A percentile compares a stretch with the other conserved stretches of the same genome.
Conservation (phyloP, 2,329 filamentous ascomycete species). For the Trichoderma hamatum region DNA sequence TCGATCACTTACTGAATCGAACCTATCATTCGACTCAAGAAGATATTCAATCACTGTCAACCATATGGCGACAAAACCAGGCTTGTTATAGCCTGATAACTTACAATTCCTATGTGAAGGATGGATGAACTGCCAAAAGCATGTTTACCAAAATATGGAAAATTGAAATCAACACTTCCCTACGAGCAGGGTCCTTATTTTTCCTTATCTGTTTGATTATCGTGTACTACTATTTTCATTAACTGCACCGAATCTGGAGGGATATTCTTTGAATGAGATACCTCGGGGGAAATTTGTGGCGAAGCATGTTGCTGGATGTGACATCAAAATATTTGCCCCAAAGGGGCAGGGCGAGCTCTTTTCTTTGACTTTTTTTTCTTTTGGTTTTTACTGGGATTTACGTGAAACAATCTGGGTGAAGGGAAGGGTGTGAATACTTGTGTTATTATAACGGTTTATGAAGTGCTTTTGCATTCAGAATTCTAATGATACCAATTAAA, state of each 20-base stretch:
- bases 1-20: neutral
- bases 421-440: neutral
- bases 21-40: neutral
- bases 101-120: neutral
- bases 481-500: slow-evolving; percentile 10
- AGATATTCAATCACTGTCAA: neutral
- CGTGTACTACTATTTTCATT: slow-evolving; percentile 13
- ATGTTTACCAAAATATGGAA: neutral
- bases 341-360: neutral
- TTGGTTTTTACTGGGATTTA: neutral
- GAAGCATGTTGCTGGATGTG: neutral
- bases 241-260: neutral
- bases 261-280: neutral
- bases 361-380: neutral
- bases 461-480: neutral
- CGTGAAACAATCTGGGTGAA: neutral
- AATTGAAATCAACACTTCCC: neutral
- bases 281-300: neutral
- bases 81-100: neutral
- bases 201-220: neutral
- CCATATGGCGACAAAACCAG: neutral
- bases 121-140: neutral
- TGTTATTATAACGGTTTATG: neutral
- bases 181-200: neutral
- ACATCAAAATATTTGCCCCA: neutral